Evolutionary conservation across 2,329 filamentous ascomycete species (phyloP).

Genomic region (Monilinia aucupariae): DNA sequence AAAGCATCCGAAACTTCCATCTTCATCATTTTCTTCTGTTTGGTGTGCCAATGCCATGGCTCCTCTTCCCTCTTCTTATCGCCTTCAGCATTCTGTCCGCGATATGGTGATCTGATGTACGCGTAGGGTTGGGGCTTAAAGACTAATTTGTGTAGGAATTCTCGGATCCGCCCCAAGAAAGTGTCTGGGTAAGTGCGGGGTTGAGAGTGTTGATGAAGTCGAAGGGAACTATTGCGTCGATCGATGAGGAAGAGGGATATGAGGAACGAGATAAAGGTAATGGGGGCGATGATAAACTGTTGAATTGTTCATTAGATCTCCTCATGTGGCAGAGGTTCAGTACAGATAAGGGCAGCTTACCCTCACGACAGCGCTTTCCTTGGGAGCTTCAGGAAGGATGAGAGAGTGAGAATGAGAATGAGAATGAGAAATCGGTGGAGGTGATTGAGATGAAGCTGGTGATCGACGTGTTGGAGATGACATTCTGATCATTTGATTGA

Average conservation of each 20-base stretch:
- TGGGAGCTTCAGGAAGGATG: slow-evolving; percentile 23
- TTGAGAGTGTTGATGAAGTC: slow-evolving; percentile 21
- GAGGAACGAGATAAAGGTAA: slow-evolving; percentile 35
- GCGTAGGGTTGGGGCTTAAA: slow-evolving; percentile 27
- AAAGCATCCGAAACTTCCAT: slow-evolving; percentile 35
- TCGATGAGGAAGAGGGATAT: slow-evolving; percentile 34
- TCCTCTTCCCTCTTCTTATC: slow-evolving; percentile 21
- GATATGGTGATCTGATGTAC: slow-evolving; percentile 25
- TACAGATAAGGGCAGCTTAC: slow-evolving; percentile 19
- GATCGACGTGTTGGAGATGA: slow-evolving; percentile 11
- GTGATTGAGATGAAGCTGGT: slow-evolving; percentile 16
- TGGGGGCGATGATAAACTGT: slow-evolving; percentile 33
- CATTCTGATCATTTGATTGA: neutral
- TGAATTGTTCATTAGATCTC: neutral
- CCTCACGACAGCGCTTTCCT: slow-evolving; percentile 28
- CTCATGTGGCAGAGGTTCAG: neutral
- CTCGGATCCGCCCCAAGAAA: slow-evolving; percentile 17
- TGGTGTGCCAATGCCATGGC: slow-evolving; percentile 34
- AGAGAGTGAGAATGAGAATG: too few species aligned
- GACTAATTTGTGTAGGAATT: slow-evolving; percentile 24
- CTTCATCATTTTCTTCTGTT: slow-evolving; percentile 34
- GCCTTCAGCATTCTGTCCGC: neutral
- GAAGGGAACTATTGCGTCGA: slow-evolving; percentile 23
- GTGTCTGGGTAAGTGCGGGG: slow-evolving; percentile 18
- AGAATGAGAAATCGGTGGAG: too few species aligned